These are phyloP conservation scores for Psophocarpus tetragonolobus DNA, from an alignment of 306 rosid species.

Conservation along the genomic window DNA sequence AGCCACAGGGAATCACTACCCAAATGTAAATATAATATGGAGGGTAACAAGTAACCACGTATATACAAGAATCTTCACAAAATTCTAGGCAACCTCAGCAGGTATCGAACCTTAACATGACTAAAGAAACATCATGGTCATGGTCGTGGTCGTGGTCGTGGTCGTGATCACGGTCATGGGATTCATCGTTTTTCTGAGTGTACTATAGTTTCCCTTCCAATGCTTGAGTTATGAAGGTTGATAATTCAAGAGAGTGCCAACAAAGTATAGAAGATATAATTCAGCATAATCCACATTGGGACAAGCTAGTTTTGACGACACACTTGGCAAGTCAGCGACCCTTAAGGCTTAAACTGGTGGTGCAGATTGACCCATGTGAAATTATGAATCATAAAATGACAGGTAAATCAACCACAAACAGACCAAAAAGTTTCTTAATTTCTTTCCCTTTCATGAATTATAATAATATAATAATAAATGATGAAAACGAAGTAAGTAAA, in stretches of 20 bases:
- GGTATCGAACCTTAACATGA: conserved; percentile 31
- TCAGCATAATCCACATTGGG: conserved; percentile 29
- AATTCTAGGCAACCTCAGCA: conserved; percentile 29
- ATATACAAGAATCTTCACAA: conserved; percentile 26
- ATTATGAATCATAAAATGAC: not conserved
- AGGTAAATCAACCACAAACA: conserved; percentile 17
- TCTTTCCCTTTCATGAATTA: not conserved
- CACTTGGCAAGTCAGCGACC: not conserved
- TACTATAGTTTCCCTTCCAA: conserved; percentile 3
- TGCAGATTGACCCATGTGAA: conserved; percentile 33
- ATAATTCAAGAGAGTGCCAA: conserved; percentile 7
- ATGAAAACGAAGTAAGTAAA: conserved; percentile 28
- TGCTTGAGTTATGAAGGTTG: conserved; percentile 18
- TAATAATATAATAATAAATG: conserved; percentile 3
- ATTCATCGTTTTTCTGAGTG: conserved; percentile 47
- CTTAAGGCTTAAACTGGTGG: conserved; percentile 39
- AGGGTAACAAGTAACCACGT: not conserved
- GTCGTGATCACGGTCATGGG: conserved; percentile 26
- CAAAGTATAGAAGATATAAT: conserved; percentile 10
- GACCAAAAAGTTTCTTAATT: not conserved
- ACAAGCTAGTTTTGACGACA: conserved; percentile 20
- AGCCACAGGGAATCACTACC: conserved; percentile 30
- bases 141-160: not conserved
- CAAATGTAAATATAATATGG: not conserved
- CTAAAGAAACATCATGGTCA: conserved; percentile 17